Conservation (phyloP, 345 rosid genomes). For the Laguncularia racemosa region DNA sequence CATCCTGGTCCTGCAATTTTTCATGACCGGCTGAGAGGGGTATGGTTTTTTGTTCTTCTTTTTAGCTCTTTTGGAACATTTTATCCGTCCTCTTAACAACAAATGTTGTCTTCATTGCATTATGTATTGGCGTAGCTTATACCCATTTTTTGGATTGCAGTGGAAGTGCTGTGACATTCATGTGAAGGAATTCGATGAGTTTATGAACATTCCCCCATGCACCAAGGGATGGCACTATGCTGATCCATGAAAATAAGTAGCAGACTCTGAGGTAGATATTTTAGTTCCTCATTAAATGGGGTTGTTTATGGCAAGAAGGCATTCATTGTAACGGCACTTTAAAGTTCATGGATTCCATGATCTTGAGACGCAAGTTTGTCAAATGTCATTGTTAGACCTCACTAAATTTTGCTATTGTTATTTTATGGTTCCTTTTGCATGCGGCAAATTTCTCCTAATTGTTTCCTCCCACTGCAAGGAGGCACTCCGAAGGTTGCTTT, state of each 20-base stretch:
- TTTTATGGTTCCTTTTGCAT: no score
- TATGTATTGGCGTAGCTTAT: background rate
- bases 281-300: background rate
- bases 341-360: background rate
- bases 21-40: conserved; percentile 88
- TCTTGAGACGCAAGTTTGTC: no score
- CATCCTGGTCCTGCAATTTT: conserved; percentile 98
- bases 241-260: conserved; percentile 21
- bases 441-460: no score
- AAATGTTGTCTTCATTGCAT: background rate
- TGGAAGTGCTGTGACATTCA: conserved; percentile 94
- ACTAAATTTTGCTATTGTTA: no score
- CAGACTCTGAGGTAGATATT: background rate
- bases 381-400: no score
- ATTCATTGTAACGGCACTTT: background rate
- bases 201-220: conserved; percentile 86
- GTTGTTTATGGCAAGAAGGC: conserved; percentile 2
- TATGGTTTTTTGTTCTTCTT: conserved; percentile 9
- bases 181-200: conserved; percentile 92
- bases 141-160: conserved; percentile 27
- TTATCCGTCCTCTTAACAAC: background rate
- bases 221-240: conserved; percentile 87
- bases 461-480: no score
- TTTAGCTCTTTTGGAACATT: background rate
- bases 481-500: no score